Percentiles rank a stretch among this genome's conserved stretches.
Evolutionary conservation across 495 filamentous ascomycete species (phyloP).

Genomic region (Articulospora tetracladia): DNA sequence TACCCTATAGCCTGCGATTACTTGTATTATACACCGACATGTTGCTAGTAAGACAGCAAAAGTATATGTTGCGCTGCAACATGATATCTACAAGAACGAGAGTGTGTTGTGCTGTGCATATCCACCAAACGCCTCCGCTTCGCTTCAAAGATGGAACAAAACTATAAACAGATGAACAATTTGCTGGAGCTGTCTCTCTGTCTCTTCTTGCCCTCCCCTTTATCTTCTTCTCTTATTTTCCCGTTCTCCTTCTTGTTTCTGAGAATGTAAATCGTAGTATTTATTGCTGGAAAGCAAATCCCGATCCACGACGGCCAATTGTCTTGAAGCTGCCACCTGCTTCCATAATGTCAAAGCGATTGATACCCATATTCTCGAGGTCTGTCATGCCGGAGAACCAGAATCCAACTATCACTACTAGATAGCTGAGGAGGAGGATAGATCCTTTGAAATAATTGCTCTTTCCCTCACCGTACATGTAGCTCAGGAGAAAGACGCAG

Average conservation of each 20-base stretch:
- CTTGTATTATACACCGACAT: background rate
- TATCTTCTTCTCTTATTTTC: too few species aligned
- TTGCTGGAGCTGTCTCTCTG: background rate
- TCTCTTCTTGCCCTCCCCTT: too few species aligned
- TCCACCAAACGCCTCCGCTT: background rate
- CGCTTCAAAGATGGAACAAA: background rate
- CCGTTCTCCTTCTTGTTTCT: too few species aligned
- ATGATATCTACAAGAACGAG: background rate
- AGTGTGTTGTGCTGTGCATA: background rate
- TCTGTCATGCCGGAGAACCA: conserved; percentile 79
- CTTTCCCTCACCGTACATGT: conserved; percentile 98
- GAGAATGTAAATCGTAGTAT: too few species aligned
- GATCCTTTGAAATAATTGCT: conserved; percentile 92
- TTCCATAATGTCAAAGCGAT: conserved; percentile 65
- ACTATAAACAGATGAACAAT: background rate
- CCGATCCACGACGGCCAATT: conserved; percentile 16
- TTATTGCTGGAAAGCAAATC: conserved; percentile 21
- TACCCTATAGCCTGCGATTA: background rate
- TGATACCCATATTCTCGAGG: conserved; percentile 51
- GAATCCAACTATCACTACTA: conserved; percentile 90
- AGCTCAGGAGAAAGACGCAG: conserved; percentile 94
- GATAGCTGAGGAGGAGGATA: conserved; percentile 87
- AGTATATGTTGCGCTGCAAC: background rate
- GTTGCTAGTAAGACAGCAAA: background rate
- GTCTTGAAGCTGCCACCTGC: conserved; percentile 45